These are phyloP conservation scores for Phaffia australis DNA, from an alignment of 768 basidiomycete genomes.

Conservation along the genomic window DNA sequence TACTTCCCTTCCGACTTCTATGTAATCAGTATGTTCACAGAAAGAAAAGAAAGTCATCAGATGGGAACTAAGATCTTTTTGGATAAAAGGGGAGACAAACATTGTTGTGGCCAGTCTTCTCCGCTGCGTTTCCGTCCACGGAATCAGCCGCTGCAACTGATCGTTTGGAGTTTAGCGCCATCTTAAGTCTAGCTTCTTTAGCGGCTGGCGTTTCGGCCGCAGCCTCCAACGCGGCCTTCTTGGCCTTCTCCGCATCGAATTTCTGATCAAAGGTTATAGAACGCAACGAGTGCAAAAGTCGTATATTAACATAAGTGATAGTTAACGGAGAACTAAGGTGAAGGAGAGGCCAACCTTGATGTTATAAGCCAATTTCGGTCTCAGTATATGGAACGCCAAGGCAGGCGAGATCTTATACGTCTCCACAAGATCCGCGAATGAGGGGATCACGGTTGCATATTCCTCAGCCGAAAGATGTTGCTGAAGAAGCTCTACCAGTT, in stretches of 20 bases:
- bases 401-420: slow-evolving; percentile 70
- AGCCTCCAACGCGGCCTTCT: not conserved
- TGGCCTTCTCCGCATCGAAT: not conserved
- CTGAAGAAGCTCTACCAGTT: slow-evolving; percentile 80
- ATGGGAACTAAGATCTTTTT: not conserved
- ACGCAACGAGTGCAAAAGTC: too few species aligned
- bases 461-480: slow-evolving; percentile 59
- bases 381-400: slow-evolving; percentile 86
- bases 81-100: not conserved
- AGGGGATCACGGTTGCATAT: slow-evolving; percentile 64
- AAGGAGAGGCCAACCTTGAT: slow-evolving; percentile 26
- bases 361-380: slow-evolving; percentile 44
- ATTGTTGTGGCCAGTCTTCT: too few species aligned
- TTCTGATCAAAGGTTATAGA: too few species aligned
- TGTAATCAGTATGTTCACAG: too few species aligned
- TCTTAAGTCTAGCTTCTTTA: slow-evolving; percentile 28
- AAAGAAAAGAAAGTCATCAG: not conserved
- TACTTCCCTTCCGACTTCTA: not conserved
- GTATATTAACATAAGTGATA: too few species aligned
- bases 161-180: slow-evolving; percentile 8
- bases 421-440: slow-evolving; percentile 59
- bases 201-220: slow-evolving; percentile 21
- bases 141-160: not conserved
- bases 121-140: not conserved
- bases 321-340: too few species aligned